Percentiles rank a stretch among this genome's conserved stretches.
Conservation (phyloP, 305 asterid genomes). For the Fraxinus dipetala region DNA sequence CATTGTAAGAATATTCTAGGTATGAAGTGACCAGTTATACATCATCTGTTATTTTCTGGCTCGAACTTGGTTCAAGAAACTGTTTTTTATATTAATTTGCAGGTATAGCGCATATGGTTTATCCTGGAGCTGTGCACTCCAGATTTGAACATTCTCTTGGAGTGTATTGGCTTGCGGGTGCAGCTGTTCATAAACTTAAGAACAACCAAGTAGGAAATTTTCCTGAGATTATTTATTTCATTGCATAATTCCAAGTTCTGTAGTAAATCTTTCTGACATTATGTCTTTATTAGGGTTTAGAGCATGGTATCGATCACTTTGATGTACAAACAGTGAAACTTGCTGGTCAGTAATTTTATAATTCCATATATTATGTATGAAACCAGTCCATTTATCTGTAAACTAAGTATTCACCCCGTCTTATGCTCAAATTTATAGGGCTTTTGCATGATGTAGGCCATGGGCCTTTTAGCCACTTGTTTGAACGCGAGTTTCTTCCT, state of each 20-base stretch:
- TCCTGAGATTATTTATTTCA: slow-evolving; percentile 17
- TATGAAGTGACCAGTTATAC: slow-evolving; percentile 4
- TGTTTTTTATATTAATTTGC: not conserved
- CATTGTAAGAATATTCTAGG: not conserved
- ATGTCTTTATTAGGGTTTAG: slow-evolving; percentile 60
- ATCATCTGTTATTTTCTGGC: slow-evolving; percentile 5
- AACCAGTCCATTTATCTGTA: slow-evolving; percentile 8
- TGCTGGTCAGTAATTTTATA: slow-evolving; percentile 52
- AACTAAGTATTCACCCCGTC: slow-evolving; percentile 18
- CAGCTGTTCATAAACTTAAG: slow-evolving; percentile 41
- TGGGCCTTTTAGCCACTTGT: slow-evolving; percentile 93
- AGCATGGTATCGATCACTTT: slow-evolving; percentile 79
- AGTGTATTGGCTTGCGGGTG: slow-evolving; percentile 52
- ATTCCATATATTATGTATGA: slow-evolving; percentile 4
- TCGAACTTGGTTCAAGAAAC: not conserved
- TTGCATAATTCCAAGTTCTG: slow-evolving; percentile 12
- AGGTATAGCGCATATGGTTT: slow-evolving; percentile 46
- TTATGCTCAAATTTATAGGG: slow-evolving; percentile 41
- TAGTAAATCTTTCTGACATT: slow-evolving; percentile 17
- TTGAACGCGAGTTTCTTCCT: slow-evolving; percentile 90
- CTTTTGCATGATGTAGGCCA: slow-evolving; percentile 94
- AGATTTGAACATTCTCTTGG: slow-evolving; percentile 60
- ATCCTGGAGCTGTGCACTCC: slow-evolving; percentile 55
- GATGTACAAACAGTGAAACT: slow-evolving; percentile 82
- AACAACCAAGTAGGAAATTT: slow-evolving; percentile 48